Percentiles rank a stretch among this genome's conserved stretches.
Evolutionary conservation across 1,139 yeast species (phyloP).

Genomic region (Oligophagozyma castellii): DNA sequence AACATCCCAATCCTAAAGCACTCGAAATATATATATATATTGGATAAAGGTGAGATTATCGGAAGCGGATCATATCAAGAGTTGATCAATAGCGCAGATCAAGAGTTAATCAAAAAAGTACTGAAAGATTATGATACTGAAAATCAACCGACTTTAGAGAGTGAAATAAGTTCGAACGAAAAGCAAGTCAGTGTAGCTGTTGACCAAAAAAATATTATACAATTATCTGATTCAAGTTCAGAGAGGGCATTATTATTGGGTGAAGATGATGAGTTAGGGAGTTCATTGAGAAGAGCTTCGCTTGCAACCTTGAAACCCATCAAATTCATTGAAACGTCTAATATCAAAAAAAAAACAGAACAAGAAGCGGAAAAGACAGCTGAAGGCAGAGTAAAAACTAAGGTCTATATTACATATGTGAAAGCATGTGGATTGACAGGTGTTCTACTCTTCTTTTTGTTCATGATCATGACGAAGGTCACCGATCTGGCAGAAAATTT

Average conservation of each 20-base stretch:
- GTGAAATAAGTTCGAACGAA: slow-evolving; percentile 1
- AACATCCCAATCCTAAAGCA: slow-evolving; percentile 58
- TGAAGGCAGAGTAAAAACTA: slow-evolving; percentile 52
- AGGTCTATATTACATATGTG: slow-evolving; percentile 48
- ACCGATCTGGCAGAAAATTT: slow-evolving; percentile 38
- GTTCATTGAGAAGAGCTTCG: slow-evolving; percentile 46
- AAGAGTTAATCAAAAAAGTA: slow-evolving; percentile 30
- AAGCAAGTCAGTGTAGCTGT: slow-evolving; percentile 1
- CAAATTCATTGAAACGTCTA: slow-evolving; percentile 13
- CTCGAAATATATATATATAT: slow-evolving; percentile 47
- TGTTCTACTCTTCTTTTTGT: slow-evolving; percentile 32
- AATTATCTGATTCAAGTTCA: slow-evolving; percentile 4
- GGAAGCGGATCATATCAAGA: slow-evolving; percentile 47
- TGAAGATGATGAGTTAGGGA: not conserved
- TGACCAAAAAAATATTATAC: slow-evolving; percentile 2
- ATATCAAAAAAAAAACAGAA: slow-evolving; percentile 24
- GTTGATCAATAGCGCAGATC: slow-evolving; percentile 32
- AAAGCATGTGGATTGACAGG: slow-evolving; percentile 51
- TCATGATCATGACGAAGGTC: slow-evolving; percentile 32
- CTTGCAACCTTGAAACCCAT: slow-evolving; percentile 35
- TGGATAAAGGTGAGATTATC: slow-evolving; percentile 44
- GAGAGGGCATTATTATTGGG: slow-evolving; percentile 4
- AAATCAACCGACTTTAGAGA: slow-evolving; percentile 3
- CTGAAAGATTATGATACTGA: slow-evolving; percentile 43
- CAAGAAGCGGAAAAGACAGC: slow-evolving; percentile 33